Conservation (phyloP, 2,329 filamentous ascomycete genomes). For the Epichloe elymi region DNA sequence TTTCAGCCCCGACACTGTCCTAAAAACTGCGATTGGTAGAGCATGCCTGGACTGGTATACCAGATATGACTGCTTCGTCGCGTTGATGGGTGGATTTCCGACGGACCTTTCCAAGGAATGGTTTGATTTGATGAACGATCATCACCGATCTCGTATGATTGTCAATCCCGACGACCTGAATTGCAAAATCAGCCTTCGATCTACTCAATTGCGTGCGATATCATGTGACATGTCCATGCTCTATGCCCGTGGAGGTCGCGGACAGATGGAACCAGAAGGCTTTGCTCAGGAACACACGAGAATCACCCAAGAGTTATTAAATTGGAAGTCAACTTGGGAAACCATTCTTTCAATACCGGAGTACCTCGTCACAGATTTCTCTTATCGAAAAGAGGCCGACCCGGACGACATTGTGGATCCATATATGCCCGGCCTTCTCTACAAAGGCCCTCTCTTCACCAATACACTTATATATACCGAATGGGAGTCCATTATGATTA, state of each 20-base stretch:
- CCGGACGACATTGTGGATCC: slow-evolving; percentile 61
- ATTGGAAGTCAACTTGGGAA: slow-evolving; percentile 46
- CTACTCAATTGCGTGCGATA: slow-evolving; percentile 55
- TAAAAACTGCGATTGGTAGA: slow-evolving; percentile 55
- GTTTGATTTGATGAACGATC: slow-evolving; percentile 54
- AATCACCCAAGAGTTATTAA: slow-evolving; percentile 32
- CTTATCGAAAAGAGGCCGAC: slow-evolving; percentile 35
- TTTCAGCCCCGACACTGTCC: slow-evolving; percentile 63
- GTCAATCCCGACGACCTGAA: slow-evolving; percentile 48
- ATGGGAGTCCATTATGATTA: slow-evolving; percentile 64
- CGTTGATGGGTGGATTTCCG: slow-evolving; percentile 68
- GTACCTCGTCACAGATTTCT: slow-evolving; percentile 52
- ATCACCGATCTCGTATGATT: slow-evolving; percentile 44
- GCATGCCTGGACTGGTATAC: slow-evolving; percentile 80
- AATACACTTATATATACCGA: slow-evolving; percentile 66
- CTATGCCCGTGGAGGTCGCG: slow-evolving; percentile 54
- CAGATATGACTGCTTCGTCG: slow-evolving; percentile 75
- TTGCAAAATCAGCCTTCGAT: slow-evolving; percentile 54
- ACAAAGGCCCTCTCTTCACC: slow-evolving; percentile 55
- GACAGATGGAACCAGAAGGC: slow-evolving; percentile 48
- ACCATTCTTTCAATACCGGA: slow-evolving; percentile 46
- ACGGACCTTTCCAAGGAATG: slow-evolving; percentile 64
- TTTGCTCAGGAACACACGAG: slow-evolving; percentile 50
- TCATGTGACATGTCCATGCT: slow-evolving; percentile 70
- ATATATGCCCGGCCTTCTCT: slow-evolving; percentile 56